Base-by-base conservation (phyloP, 2,329 filamentous ascomycete species). In the Diaporthe ampelina region DNA sequence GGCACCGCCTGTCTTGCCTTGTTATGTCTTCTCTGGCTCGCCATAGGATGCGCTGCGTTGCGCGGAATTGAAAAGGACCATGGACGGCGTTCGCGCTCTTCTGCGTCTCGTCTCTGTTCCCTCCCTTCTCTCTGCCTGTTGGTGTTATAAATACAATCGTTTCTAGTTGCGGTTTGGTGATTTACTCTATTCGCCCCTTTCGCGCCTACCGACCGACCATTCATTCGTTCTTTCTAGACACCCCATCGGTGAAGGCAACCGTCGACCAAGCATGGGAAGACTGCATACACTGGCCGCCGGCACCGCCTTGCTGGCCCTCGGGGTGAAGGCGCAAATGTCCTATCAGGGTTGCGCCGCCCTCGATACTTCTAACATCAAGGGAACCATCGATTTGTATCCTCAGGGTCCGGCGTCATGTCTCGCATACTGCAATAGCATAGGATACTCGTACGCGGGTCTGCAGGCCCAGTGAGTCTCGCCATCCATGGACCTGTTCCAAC, bases 331-430 rank as follows among this genome's bases (percentile, higher is more conserved):
- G 26, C n/a, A 61, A 35, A 26, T 59, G n/a, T 24, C 24, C 3
- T 73, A 75, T 35, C 29, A 50, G 26, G 74, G 74, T 35, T 75
- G 74, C 63, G 54, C 43, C 19, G 32, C 63, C 48, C 61, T 73
- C 29, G 71, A 73, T 21, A 70, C 61, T 9, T 43, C 70, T 6
- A 50, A 24, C 19, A 29, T 37, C 40, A 24, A 9, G 10, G n/a
- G 8, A 2, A 75, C 26, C 1, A 58, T 40, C 40, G 48, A 61
- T 13, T 29, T 75, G 8, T 61, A 59, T 15, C 77, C 24, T 26
- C 69, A 67, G n/a, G 48, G 65, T 7, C 73, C 75, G 26, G 43
- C 29, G 17, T 26, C 52, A n/a, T 76, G 75, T 52, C 56, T 68
- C 15, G n/a, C 29, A 7, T 73, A 67, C 70, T 76, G 75, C 67